Percentiles rank a stretch among this genome's conserved stretches.
Evolutionary conservation across 2,329 filamentous ascomycete species (phyloP).

Genomic region (Coleophoma eucalyptorum): DNA sequence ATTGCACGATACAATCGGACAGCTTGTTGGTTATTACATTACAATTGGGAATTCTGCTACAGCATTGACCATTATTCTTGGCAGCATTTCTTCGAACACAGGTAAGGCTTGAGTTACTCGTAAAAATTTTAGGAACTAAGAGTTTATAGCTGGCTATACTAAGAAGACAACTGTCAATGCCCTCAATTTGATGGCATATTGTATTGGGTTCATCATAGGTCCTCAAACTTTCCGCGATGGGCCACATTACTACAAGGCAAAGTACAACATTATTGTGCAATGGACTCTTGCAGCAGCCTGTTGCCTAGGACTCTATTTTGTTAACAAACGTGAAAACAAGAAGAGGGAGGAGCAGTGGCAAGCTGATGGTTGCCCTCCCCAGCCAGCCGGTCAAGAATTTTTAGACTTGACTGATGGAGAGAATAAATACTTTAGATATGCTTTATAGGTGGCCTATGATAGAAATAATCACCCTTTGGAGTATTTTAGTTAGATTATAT

Average conservation of each 20-base stretch:
- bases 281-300: background rate
- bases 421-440: constrained; percentile 11
- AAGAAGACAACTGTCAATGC: constrained; percentile 1
- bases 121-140: no score
- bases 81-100: background rate
- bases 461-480: no score
- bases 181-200: background rate
- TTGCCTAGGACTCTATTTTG: background rate
- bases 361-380: no score
- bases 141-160: background rate
- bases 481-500: no score
- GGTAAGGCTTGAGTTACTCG: no score
- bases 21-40: constrained; percentile 1
- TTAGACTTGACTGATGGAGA: constrained; percentile 7
- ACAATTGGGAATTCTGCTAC: background rate
- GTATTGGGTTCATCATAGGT: background rate
- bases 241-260: background rate
- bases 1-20: background rate
- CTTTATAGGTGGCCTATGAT: no score
- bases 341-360: constrained; percentile 1
- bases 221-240: background rate
- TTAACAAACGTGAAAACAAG: constrained; percentile 4
- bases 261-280: background rate
- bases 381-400: background rate
- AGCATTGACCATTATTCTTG: background rate